Base-by-base conservation (phyloP, 78 protist genomes). In the slime mould (Dictyostelium discoideum) region DNA sequence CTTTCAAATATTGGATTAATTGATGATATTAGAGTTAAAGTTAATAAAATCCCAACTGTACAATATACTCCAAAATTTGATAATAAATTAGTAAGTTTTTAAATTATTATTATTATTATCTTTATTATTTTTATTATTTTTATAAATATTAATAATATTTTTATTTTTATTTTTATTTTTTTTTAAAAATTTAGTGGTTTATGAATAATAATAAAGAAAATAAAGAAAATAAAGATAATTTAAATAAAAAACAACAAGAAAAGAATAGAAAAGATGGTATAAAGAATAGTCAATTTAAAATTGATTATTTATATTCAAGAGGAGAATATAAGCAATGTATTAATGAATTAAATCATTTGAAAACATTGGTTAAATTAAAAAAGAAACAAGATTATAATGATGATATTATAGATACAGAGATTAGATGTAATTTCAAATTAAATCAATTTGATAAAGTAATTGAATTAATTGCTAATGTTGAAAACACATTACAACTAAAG, bases 21-120 rank as follows among this genome's bases (percentile, higher is more conserved):
- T 9, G 42, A 37, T 3, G 24, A 87, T 39, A 63, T 57, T 40
- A 81, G 48, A 40, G 50, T 50, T 22, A 63, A 79, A 79, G 82
- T 46, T 37, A 79, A 79, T 54, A 16, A 29, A 79, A 79, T 79
- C 10, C 85, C 93, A 87, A 63, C 20, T 8, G 77, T 87, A 14
- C 44, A 87, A 20, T 87, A 87, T 42, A 67, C 78, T 29, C 93
- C 93, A 79, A 87, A 87, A 72, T 60, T 78, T 44, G 86, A 79
- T 87, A 29, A 16, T 32, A 87, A 73, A 77, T 44, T 79, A 4
- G 93, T 87, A 78, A 60, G 92, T 77, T 32, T 87, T 2, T 73
- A 22, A n/a, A n/a, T n/a, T n/a, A 18, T 54, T 37, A 22, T 44
- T 60, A 18, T 73, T 14, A 32, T 11, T 24, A 73, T n/a, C 10